Base-by-base conservation (phyloP, 2,329 filamentous ascomycete species). In the Ilyonectria sp. region DNA sequence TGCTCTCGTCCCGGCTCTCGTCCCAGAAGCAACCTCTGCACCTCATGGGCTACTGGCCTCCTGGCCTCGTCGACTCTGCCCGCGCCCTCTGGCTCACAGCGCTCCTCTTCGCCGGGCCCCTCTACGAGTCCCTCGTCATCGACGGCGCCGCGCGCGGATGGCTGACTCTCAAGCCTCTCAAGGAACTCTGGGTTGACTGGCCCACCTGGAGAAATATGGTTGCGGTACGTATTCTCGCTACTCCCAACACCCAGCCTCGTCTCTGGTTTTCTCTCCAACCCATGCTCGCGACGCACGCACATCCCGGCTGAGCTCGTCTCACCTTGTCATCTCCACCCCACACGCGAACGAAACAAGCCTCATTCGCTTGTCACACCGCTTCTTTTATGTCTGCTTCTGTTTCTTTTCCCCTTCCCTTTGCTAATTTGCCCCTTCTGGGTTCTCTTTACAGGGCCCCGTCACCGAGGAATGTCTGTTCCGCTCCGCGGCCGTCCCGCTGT, bases 381-480 rank as follows among this genome's bases (percentile, higher is more conserved):
- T 74, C 58, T 71, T 70, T 43, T 21, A 37, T 23, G 40, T 40
- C 33, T 26, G 19, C 21, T 23, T 17, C 10, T 44, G 9, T 31
- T 17, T 47, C 29, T 56, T 54, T 49, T 29, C 23, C 49, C n/a
- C 17, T 46, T 37, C 44, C 50, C 43, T 54, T 60, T 65, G 52
- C 50, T 64, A 53, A 59, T 63, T 66, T 57, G 57, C 54, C 33
- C 46, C 33, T 23, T 49, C 46, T 62, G 68, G 58, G 63, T 67
- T 19, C 56, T 57, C 57, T 65, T 57, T 37, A 54, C 70, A 93
- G 92, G 94, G 94, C 40, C 95, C 96, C 1, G 84, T 96, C 61
- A 97, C 94, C 11, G 96, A 99, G 83, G 96, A 99, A 82, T 85
- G 97, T 67, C 92, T 98, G 75, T 99, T 98, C 86, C 93, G 96